These are phyloP conservation scores for Yamadazyma diddensiae DNA, from an alignment of 1,139 yeast species.

Conservation along the genomic window DNA sequence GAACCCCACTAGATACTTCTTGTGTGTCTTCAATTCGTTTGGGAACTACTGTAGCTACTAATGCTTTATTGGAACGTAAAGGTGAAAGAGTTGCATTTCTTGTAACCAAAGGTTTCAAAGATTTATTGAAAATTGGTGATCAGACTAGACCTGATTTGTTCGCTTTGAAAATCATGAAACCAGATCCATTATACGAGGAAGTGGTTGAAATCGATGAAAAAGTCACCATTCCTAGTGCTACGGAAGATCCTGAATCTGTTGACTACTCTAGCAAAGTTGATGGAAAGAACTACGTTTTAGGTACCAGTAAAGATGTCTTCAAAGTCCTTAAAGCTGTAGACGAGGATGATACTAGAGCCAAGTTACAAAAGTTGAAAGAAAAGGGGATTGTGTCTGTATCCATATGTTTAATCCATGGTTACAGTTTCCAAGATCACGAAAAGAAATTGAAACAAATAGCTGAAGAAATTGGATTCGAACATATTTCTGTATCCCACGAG, in stretches of 20 bases:
- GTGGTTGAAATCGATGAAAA: constrained; percentile 72
- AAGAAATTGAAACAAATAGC: constrained; percentile 56
- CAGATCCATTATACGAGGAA: constrained; percentile 54
- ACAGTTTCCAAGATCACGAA: constrained; percentile 71
- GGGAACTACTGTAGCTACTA: constrained; percentile 83
- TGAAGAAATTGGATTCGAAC: constrained; percentile 49
- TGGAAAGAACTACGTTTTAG: constrained; percentile 26
- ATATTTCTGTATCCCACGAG: constrained; percentile 58
- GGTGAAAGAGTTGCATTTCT: constrained; percentile 62
- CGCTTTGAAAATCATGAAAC: constrained; percentile 56
- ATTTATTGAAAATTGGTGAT: constrained; percentile 61
- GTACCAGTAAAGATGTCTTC: constrained; percentile 63
- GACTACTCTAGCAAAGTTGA: constrained; percentile 11
- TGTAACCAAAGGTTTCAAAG: constrained; percentile 63
- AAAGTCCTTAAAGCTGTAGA: constrained; percentile 51
- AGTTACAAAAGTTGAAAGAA: constrained; percentile 40
- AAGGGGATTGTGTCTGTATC: constrained; percentile 65
- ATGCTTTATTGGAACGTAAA: constrained; percentile 65
- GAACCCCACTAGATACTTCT: constrained; percentile 22
- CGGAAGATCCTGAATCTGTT: constrained; percentile 51
- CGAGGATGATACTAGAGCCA: constrained; percentile 30
- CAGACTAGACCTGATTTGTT: constrained; percentile 72
- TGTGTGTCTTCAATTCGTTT: constrained; percentile 52
- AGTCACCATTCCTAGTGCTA: constrained; percentile 63
- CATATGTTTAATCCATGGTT: constrained; percentile 65